A percentile compares a stretch with the other conserved stretches of the same genome.
Conservation (phyloP, 2,329 filamentous ascomycete genomes). For the Botrytis cinerea region DNA sequence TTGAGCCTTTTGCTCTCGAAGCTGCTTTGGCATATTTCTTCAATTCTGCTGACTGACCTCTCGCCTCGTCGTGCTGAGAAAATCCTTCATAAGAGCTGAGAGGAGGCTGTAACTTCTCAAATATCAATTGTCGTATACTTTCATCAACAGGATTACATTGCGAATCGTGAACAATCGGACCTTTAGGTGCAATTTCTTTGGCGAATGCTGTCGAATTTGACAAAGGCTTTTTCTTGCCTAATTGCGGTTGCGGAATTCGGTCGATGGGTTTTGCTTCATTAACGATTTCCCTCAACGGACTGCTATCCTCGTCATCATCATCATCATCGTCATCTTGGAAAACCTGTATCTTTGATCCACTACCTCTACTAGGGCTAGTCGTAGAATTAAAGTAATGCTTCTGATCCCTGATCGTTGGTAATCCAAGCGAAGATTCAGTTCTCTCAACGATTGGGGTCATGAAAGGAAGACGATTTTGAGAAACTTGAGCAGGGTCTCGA, state of each 20-base stretch:
- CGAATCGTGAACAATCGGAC: slow-evolving; percentile 75
- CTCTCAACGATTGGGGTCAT: slow-evolving; percentile 99
- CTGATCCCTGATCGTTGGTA: slow-evolving; percentile 58
- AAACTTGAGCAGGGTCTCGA: slow-evolving; percentile 75
- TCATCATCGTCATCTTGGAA: slow-evolving; percentile 36
- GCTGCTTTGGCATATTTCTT: slow-evolving; percentile 73
- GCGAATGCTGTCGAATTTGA: slow-evolving; percentile 36
- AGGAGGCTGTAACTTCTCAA: slow-evolving; percentile 72
- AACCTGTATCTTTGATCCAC: slow-evolving; percentile 33
- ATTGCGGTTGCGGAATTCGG: slow-evolving; percentile 54
- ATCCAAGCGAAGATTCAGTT: slow-evolving; percentile 82
- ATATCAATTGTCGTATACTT: slow-evolving; percentile 70
- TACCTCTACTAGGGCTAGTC: slow-evolving; percentile 66
- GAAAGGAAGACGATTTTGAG: slow-evolving; percentile 90
- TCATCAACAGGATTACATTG: slow-evolving; percentile 91
- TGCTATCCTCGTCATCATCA: slow-evolving; percentile 53
- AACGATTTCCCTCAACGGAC: slow-evolving; percentile 69
- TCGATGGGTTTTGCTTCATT: slow-evolving; percentile 52
- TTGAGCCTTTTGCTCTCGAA: slow-evolving; percentile 45
- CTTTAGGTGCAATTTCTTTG: slow-evolving; percentile 54
- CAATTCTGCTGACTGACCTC: slow-evolving; percentile 72
- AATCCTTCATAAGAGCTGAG: slow-evolving; percentile 77
- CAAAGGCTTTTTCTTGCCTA: slow-evolving; percentile 48
- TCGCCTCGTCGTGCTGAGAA: slow-evolving; percentile 67
- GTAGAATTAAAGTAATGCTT: slow-evolving; percentile 67